Base-by-base conservation (phyloP, 2,329 filamentous ascomycete species). In the Decorospora gaudefroyi region DNA sequence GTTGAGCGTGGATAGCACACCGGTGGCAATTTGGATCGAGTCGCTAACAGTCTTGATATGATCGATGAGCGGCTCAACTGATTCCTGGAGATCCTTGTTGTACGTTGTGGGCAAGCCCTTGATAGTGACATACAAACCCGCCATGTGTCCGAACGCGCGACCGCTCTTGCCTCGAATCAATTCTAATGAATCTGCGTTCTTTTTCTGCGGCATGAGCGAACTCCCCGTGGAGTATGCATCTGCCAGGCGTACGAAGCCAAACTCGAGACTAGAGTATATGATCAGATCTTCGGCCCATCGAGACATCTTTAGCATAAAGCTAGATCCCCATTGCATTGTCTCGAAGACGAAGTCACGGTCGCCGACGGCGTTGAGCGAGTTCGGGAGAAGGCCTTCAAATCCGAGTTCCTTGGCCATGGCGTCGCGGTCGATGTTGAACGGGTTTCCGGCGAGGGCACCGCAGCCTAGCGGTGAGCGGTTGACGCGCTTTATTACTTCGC, bases 41-140 rank as follows among this genome's bases (percentile, higher is more conserved):
- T 95, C 87, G 43, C 79, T 80, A 50, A 93, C 79, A 4, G 88
- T 92, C 78, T 90, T 88, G 71, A 91, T 81, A 67, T 85, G 82
- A 70, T 95, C 88, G 34, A 95, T 81, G 73, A 95, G 83, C n/a
- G 87, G 86, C 76, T 95, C 87, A 50, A 88, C 85, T 46, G 83
- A 86, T 73, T 95, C 90, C 72, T 96, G 89, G n/a, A 95, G 73
- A 69, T 95, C 89, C 73, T 95, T 95, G 77, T 95, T 92, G 77
- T 95, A 95, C 3, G 87, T 90, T 29, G 81, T 87, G 2, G 88
- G 87, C 18, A 93, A 80, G 42, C 86, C 86, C 71, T 87, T 86
- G 70, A 85, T 78, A 25, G 84, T 88, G 74, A 84, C 85, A 80
- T 89, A 89, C 53, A 93, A 73, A 25, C 88, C 88, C 4, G 86